Conservation (phyloP, 2,329 filamentous ascomycete species). For the Fusarium transvaalense region DNA sequence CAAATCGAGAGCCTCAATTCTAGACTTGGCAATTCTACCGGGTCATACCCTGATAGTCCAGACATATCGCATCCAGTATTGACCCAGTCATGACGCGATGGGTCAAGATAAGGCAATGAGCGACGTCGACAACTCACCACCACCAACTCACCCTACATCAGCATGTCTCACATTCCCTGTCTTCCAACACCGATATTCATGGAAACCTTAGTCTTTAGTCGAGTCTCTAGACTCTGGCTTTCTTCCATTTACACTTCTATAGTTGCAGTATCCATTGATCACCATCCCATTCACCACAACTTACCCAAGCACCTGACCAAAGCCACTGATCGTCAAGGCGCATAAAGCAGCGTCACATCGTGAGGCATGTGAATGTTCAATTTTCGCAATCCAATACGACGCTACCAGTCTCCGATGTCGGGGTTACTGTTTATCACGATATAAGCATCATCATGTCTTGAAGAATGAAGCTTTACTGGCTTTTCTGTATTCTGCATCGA, state of each 20-base stretch:
- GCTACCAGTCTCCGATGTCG: constrained; percentile 22
- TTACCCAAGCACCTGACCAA: constrained; percentile 30
- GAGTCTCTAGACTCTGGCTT: no score
- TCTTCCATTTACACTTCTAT: not conserved
- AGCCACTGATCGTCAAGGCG: constrained; percentile 38
- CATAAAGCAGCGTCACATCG: constrained; percentile 29
- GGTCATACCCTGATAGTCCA: not conserved
- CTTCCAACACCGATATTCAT: not conserved
- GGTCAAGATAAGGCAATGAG: not conserved
- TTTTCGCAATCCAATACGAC: constrained; percentile 31
- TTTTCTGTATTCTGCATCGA: not conserved
- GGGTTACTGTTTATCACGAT: not conserved
- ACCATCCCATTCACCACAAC: not conserved
- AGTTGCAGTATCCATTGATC: no score
- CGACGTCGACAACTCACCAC: constrained; percentile 17
- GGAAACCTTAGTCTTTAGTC: not conserved
- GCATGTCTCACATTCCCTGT: not conserved
- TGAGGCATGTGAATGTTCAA: constrained; percentile 34
- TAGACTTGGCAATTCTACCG: not conserved
- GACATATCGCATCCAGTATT: not conserved
- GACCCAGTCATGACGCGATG: constrained; percentile 1
- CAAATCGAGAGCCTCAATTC: not conserved
- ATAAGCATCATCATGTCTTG: constrained; percentile 10
- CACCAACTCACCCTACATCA: constrained; percentile 8
- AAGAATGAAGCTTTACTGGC: not conserved